Base-by-base conservation (phyloP, 2,329 filamentous ascomycete genomes). In the Aspergillus ibericus region DNA sequence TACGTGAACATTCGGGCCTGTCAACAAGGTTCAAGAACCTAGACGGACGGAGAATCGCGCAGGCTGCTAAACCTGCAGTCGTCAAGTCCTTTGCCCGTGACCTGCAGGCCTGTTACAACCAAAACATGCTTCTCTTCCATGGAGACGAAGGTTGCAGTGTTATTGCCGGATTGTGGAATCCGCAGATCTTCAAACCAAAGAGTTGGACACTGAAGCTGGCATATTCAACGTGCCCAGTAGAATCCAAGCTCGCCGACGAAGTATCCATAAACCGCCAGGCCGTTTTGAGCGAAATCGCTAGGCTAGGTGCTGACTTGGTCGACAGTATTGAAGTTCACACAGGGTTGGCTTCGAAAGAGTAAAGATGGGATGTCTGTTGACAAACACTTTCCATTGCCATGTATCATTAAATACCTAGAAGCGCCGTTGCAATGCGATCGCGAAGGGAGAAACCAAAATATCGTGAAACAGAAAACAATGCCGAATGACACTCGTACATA, bases 121-220 rank as follows among this genome's bases (percentile, higher is more conserved):
- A 87, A 35, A 84, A 85, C 2, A 78, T 96, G 34, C 78, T 97
- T 2, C 91, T 97, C 75, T 97, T 98, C 80, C 83, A 87, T 63
- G 88, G 92, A 32, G 81, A 78, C 4, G 72, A 80, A 1, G 79
- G 81, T 1, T 81, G 86, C 22, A 81, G 85, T 57, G 70, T 82
- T 7, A 82, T 90, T 71, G 83, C 83, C 10, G 88, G 86, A 0
- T 68, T 90, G 44, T 90, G 88, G 87, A 88, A 85, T 69, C 88
- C 87, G 0, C 69, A 74, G 38, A 63, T 65, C 1, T 60, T 68
- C 13, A 71, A 69, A 54, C 59, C 70, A 5, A 71, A 70, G 55
- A 52, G 36, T 25, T 77, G 74, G 67, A 72, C 68, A 13, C 59
- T 78, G 58, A 77, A 76, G 56, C 68, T 72, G 38, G 63, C 70